These are phyloP conservation scores for Fraxinus dipetala DNA, from an alignment of 305 asterid genomes.

Conservation along the genomic window DNA sequence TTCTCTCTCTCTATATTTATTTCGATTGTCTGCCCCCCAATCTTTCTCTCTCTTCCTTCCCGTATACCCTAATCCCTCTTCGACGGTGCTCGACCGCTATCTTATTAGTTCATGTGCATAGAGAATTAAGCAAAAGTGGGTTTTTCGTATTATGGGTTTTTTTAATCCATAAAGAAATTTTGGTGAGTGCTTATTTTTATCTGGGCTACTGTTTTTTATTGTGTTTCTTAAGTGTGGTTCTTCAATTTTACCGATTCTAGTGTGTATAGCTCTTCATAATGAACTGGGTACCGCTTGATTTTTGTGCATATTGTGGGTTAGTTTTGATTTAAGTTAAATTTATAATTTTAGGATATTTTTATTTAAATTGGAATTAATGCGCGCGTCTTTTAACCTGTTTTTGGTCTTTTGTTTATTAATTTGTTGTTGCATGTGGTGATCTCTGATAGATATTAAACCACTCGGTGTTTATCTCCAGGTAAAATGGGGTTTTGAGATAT, in stretches of 20 bases:
- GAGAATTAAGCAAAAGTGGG: slow-evolving; percentile 26
- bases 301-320: slow-evolving; percentile 27
- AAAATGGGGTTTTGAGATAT: not conserved
- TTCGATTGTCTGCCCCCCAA: slow-evolving; percentile 39
- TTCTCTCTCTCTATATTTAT: slow-evolving; percentile 34
- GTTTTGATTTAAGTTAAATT: slow-evolving; percentile 25
- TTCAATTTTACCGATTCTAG: slow-evolving; percentile 47
- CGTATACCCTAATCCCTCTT: slow-evolving; percentile 72
- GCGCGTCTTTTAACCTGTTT: slow-evolving; percentile 14
- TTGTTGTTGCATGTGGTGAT: slow-evolving; percentile 24
- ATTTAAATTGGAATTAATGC: slow-evolving; percentile 24
- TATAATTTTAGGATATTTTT: slow-evolving; percentile 31
- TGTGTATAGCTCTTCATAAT: slow-evolving; percentile 28
- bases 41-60: slow-evolving; percentile 58
- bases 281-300: slow-evolving; percentile 32
- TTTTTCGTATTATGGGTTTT: slow-evolving; percentile 25
- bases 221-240: slow-evolving; percentile 17
- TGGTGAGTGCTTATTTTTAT: slow-evolving; percentile 45
- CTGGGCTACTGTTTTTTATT: slow-evolving; percentile 24
- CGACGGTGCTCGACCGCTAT: slow-evolving; percentile 32
- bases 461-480: slow-evolving; percentile 19
- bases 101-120: slow-evolving; percentile 25
- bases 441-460: slow-evolving; percentile 20
- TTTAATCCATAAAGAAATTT: slow-evolving; percentile 42
- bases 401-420: slow-evolving; percentile 22